Evolutionary conservation across 2,329 filamentous ascomycete genomes (phyloP), one percentile per base, ranked within the genome.

Genomic region (Pestalotiopsis sp.): DNA sequence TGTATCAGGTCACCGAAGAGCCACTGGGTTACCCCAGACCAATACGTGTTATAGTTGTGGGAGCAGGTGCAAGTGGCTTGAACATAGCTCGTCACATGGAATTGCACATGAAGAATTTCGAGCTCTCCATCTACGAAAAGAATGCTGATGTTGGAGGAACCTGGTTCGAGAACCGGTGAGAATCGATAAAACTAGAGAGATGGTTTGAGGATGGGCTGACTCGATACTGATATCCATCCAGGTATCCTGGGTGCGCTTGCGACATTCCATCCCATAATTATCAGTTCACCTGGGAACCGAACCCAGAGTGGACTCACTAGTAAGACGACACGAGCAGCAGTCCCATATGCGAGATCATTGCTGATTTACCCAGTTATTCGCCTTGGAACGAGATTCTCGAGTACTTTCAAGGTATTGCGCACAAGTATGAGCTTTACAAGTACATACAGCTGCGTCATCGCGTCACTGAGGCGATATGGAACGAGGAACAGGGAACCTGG

Each of bases 121-220:
- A 23, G n/a, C 57, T 59, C 3, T 7, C 57, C 6, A 36, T 20
- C 25, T 65, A 65, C 45, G 63, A 65, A 36, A 65, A 65, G 45
- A 65, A 65, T 31, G 39, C 63, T n/a, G 12, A n/a, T 31, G 36
- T 67, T 7, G 65, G 65, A 49, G 65, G 65, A 20, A 67, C 65
- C 6, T 67, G 65, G 65, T 67, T 38, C n/a, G 52, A 60, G 45
- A 49, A 49, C 4, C 17, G 45, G 45, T 49, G 17, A 49, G 45
- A 49, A 17, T n/a, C 9, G 13, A n/a, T 1, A 3, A 49, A 14
- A 49, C 45, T 6, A 49, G n/a, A 17, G 4, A 2, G 14, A 7
- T 7, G 45, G 13, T 2, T 12, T 45, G 2, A 45, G 3, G 4
- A 27, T 27, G 17, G 6, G 45, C 4, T n/a, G 17, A 20, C 17